phyloP scores from a whole-genome alignment of 495 filamentous ascomycete species.

The Aspergillus ostianus region DNA sequence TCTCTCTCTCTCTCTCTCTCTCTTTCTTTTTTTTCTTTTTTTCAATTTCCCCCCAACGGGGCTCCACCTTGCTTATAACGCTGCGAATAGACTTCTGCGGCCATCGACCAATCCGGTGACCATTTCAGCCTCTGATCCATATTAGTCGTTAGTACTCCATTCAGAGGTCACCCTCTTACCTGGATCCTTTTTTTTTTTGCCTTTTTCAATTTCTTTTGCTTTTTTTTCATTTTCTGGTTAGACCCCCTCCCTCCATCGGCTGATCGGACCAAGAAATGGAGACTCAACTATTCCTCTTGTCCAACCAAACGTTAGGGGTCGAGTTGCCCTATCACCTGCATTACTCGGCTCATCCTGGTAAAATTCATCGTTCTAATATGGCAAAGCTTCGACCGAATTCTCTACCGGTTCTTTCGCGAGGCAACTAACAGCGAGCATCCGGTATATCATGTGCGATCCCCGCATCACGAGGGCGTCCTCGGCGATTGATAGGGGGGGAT shows the following conservation, averaged over 20 bases:
- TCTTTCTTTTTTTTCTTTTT: neutral
- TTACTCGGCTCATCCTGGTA: neutral
- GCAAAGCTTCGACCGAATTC: neutral
- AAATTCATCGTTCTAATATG: neutral
- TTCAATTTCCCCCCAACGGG: neutral
- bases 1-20: neutral
- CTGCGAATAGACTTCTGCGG: conserved; percentile 11
- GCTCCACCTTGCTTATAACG: conserved; percentile 14
- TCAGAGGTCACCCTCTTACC: neutral
- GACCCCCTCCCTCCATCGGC: neutral
- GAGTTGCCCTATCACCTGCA: neutral
- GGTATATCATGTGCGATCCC: neutral
- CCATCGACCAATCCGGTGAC: conserved; percentile 3
- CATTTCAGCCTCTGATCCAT: conserved; percentile 4
- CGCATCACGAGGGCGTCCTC: neutral
- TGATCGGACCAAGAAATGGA: neutral
- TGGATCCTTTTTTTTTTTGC: neutral
- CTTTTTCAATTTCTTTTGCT: neutral
- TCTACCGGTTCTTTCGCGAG: neutral
- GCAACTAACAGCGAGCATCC: neutral
- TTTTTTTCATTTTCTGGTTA: neutral
- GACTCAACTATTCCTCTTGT: neutral
- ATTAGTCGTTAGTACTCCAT: neutral
- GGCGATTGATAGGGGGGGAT: neutral
- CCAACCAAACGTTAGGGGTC: neutral